Evolutionary conservation across 116 monocot genomes (phyloP).

Genomic region (Dioscorea cayenensis): DNA sequence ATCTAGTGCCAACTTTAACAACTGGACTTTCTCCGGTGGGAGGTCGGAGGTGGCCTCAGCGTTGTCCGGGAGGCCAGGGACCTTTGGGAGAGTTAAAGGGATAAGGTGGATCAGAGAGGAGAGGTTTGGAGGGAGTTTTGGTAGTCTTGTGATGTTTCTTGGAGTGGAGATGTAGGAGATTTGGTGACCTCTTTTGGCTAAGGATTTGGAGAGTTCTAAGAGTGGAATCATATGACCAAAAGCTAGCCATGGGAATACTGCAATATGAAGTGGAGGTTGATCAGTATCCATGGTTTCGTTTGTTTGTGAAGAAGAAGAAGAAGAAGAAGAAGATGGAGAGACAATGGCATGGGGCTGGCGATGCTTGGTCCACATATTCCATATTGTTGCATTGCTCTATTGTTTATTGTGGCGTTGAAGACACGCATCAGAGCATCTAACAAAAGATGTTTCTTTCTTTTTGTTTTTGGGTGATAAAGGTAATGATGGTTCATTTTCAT

Average conservation of each 20-base stretch:
- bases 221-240: constrained; percentile 33
- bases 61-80: constrained; percentile 9
- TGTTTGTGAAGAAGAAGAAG: too few species aligned
- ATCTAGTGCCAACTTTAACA: constrained; percentile 21
- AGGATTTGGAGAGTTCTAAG: constrained; percentile 33
- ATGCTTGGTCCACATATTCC: too few species aligned
- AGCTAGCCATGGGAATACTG: constrained; percentile 36
- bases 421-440: too few species aligned
- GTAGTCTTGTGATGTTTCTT: constrained; percentile 6
- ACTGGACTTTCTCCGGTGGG: constrained; percentile 9
- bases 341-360: too few species aligned
- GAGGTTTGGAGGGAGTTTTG: background rate
- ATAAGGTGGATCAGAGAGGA: background rate
- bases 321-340: too few species aligned
- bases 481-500: too few species aligned
- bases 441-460: too few species aligned
- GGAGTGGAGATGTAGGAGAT: constrained; percentile 22
- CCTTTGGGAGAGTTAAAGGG: constrained; percentile 10
- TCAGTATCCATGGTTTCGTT: background rate
- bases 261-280: constrained; percentile 7
- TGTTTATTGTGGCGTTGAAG: too few species aligned
- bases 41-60: constrained; percentile 27
- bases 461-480: too few species aligned
- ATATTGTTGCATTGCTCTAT: too few species aligned
- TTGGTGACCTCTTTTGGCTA: constrained; percentile 27